Evolutionary conservation across 2,329 filamentous ascomycete species (phyloP).

Genomic region (Zasmidium angulare): DNA sequence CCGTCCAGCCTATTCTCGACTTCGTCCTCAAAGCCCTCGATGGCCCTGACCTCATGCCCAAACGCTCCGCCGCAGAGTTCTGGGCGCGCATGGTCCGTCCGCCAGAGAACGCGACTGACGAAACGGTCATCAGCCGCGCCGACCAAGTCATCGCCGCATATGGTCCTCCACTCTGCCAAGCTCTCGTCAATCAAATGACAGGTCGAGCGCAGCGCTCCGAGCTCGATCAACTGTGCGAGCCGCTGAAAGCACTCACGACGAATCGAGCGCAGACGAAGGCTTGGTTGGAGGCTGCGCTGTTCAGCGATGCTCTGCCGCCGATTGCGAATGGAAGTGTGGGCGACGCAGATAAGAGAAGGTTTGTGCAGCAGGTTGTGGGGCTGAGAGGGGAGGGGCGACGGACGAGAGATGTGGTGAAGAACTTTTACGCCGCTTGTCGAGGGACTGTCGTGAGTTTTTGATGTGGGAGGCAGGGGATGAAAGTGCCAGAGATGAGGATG

Average conservation of each 20-base stretch:
- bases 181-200: constrained; percentile 64
- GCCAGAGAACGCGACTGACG: constrained; percentile 40
- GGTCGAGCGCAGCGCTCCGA: constrained; percentile 70
- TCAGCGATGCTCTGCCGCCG: constrained; percentile 52
- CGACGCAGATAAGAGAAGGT: constrained; percentile 60
- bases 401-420: constrained; percentile 67
- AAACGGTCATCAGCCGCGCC: constrained; percentile 18
- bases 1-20: constrained; percentile 55
- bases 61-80: constrained; percentile 70
- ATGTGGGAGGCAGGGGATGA: neutral
- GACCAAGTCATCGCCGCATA: constrained; percentile 55
- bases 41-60: constrained; percentile 72
- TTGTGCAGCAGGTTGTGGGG: constrained; percentile 66
- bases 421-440: constrained; percentile 71
- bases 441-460: constrained; percentile 37
- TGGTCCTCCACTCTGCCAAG: constrained; percentile 60
- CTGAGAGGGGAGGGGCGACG: constrained; percentile 59
- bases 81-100: constrained; percentile 61
- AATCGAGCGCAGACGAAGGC: constrained; percentile 27
- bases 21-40: constrained; percentile 71
- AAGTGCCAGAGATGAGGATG: too few relatives aligned
- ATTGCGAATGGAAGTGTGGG: constrained; percentile 55
- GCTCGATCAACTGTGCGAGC: constrained; percentile 68
- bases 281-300: constrained; percentile 58
- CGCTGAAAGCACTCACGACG: constrained; percentile 62